Conservation (phyloP, 2,329 filamentous ascomycete genomes). For the Raffaelea arxii region DNA sequence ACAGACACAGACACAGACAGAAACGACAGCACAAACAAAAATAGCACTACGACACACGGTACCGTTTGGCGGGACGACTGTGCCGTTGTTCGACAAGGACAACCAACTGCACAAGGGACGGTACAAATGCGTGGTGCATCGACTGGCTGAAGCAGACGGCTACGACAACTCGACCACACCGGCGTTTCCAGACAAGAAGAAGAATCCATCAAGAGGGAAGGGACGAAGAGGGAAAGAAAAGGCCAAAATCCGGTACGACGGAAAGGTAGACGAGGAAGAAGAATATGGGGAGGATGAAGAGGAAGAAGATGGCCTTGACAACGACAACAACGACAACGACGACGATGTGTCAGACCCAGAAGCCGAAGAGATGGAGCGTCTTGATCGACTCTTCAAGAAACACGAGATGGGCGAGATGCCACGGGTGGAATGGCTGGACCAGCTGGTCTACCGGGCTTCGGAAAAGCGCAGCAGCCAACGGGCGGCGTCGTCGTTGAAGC, state of each 20-base stretch:
- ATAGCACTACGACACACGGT: slow-evolving; percentile 67
- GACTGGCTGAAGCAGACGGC: slow-evolving; percentile 76
- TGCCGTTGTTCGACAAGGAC: slow-evolving; percentile 85
- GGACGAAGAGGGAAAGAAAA: too few relatives aligned
- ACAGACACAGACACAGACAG: too few relatives aligned
- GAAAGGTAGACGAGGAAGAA: slow-evolving; percentile 40
- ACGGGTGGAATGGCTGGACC: slow-evolving; percentile 89
- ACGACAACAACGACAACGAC: slow-evolving; percentile 31
- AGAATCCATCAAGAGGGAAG: too few relatives aligned
- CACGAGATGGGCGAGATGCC: slow-evolving; percentile 97
- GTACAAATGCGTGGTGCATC: slow-evolving; percentile 81
- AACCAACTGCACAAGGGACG: slow-evolving; percentile 85
- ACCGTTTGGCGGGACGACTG: slow-evolving; percentile 88
- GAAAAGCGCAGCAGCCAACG: slow-evolving; percentile 65
- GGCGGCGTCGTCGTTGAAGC: slow-evolving; percentile 53
- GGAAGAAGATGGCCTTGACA: slow-evolving; percentile 23
- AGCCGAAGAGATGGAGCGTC: slow-evolving; percentile 73
- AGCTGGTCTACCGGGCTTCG: slow-evolving; percentile 82
- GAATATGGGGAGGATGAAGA: slow-evolving; percentile 24
- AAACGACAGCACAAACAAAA: too few relatives aligned
- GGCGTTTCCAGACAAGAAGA: slow-evolving; percentile 46
- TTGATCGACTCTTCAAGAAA: slow-evolving; percentile 89
- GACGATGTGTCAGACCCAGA: slow-evolving; percentile 55
- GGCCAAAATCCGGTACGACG: slow-evolving; percentile 30
- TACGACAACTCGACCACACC: slow-evolving; percentile 73